phyloP scores from a whole-genome alignment of 306 rosid species.

The Cercis canadensis region DNA sequence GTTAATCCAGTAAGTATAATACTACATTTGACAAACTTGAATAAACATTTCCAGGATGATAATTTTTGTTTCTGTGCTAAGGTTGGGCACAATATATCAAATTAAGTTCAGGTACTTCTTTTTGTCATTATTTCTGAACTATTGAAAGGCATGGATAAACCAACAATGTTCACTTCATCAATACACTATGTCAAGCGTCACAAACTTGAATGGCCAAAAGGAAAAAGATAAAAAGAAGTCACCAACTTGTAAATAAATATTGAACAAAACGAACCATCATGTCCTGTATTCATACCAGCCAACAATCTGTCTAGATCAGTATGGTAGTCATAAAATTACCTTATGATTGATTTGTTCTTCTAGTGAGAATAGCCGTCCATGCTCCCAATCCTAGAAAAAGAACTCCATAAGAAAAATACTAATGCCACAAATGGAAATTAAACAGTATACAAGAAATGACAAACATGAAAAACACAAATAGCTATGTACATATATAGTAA shows the following conservation, averaged over 20 bases:
- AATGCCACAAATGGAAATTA: neutral
- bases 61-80: conserved; percentile 26
- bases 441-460: neutral
- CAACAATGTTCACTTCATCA: conserved; percentile 3
- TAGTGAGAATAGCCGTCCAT: conserved; percentile 78
- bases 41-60: conserved; percentile 8
- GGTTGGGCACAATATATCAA: conserved; percentile 7
- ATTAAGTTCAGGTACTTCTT: conserved; percentile 4
- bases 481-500: neutral
- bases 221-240: neutral
- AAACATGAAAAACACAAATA: too few relatives aligned
- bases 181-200: conserved; percentile 12
- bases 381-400: conserved; percentile 75
- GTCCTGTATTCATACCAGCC: conserved; percentile 1
- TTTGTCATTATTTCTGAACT: conserved; percentile 18
- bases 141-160: conserved; percentile 29
- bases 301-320: conserved; percentile 25
- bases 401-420: conserved; percentile 27
- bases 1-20: conserved; percentile 24
- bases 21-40: conserved; percentile 14
- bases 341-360: conserved; percentile 86
- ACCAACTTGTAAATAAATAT: conserved; percentile 19
- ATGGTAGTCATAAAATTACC: conserved; percentile 49
- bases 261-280: conserved; percentile 24
- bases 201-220: too few relatives aligned